Conservation (phyloP, 2,329 filamentous ascomycete genomes). For the Cladosporium sp. region DNA sequence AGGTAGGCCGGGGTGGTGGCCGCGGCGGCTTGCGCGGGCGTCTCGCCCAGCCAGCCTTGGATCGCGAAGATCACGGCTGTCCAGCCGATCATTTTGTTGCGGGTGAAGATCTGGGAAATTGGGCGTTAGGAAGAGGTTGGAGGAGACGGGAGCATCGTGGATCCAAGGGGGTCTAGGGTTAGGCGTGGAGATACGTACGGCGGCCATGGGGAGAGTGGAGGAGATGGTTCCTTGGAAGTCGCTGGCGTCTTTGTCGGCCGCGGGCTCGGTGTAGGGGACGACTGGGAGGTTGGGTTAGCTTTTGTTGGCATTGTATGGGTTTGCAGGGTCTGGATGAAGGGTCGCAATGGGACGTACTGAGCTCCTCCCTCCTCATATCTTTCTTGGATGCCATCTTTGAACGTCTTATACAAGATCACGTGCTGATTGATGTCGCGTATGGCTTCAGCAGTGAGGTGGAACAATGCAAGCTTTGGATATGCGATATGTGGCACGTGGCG, state of each 20-base stretch:
- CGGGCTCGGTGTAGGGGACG: conserved; percentile 79
- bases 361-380: conserved; percentile 68
- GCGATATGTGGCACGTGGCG: too few species aligned
- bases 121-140: too few species aligned
- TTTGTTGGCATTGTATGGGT: neutral
- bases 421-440: neutral
- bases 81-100: conserved; percentile 58
- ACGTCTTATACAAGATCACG: neutral
- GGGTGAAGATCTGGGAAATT: conserved; percentile 15
- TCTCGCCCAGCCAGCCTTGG: conserved; percentile 73
- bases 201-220: conserved; percentile 89
- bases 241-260: conserved; percentile 53
- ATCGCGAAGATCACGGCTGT: conserved; percentile 67
- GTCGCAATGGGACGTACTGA: conserved; percentile 49
- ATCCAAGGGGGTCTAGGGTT: too few species aligned
- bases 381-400: conserved; percentile 60
- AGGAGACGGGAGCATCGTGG: too few species aligned
- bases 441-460: too few species aligned
- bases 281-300: conserved; percentile 47
- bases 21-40: conserved; percentile 58
- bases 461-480: neutral
- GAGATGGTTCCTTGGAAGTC: conserved; percentile 66
- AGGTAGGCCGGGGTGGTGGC: conserved; percentile 65
- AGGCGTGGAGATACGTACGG: too few species aligned
- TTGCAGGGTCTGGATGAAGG: neutral